Evolutionary conservation across 2,329 filamentous ascomycete genomes (phyloP).

Genomic region (Xylaria sp.): DNA sequence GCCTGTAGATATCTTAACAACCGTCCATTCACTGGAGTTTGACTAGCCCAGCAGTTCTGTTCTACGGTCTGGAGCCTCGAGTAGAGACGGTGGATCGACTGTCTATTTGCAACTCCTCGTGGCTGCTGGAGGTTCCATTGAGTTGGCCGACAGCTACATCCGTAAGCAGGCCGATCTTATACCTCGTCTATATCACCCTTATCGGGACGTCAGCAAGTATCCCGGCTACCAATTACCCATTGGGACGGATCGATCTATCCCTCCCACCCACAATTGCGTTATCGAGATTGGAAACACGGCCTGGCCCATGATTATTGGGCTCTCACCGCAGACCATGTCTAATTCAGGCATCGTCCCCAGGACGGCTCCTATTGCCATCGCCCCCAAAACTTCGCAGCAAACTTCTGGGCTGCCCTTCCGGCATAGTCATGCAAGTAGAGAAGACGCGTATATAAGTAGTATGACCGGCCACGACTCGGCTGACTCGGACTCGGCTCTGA

Average conservation of each 20-base stretch:
- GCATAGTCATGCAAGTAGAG: slow-evolving; percentile 56
- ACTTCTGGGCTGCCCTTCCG: slow-evolving; percentile 55
- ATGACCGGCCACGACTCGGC: slow-evolving; percentile 64
- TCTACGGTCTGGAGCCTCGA: slow-evolving; percentile 30
- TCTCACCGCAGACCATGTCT: slow-evolving; percentile 59
- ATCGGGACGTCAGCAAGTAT: slow-evolving; percentile 26
- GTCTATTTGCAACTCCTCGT: slow-evolving; percentile 20
- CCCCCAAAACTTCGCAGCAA: slow-evolving; percentile 66
- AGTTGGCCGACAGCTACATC: slow-evolving; percentile 17
- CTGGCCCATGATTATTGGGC: slow-evolving; percentile 40
- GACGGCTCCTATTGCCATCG: slow-evolving; percentile 74
- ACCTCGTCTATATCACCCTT: slow-evolving; percentile 25
- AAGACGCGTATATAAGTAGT: slow-evolving; percentile 62
- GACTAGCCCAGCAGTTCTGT: slow-evolving; percentile 16
- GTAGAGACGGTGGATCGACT: slow-evolving; percentile 28
- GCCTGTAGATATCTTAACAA: slow-evolving; percentile 32
- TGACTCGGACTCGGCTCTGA: slow-evolving; percentile 58
- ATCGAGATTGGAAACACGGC: slow-evolving; percentile 31
- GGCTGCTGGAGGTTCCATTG: slow-evolving; percentile 4
- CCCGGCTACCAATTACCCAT: slow-evolving; percentile 13
- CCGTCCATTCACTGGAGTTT: slow-evolving; percentile 16
- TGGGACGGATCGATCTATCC: slow-evolving; percentile 25
- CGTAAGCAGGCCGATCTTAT: slow-evolving; percentile 32
- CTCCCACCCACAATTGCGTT: slow-evolving; percentile 38
- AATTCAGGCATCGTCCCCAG: slow-evolving; percentile 65